Base-by-base conservation (phyloP, 768 basidiomycete genomes). In the Leccinum arenicola region DNA sequence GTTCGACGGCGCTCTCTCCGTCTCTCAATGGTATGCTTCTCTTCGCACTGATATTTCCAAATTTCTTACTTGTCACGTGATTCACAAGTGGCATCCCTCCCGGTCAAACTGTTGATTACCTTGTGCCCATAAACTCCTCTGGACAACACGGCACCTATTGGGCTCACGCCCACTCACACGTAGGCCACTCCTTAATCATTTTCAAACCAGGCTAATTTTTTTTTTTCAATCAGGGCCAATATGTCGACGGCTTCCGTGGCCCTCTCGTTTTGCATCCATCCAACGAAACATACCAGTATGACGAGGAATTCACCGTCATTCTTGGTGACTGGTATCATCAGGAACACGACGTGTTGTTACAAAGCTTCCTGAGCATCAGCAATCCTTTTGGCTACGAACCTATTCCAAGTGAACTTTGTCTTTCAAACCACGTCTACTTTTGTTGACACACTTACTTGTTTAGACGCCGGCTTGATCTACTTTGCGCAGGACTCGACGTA, bases 251-350 rank as follows among this genome's bases (percentile, higher is more conserved):
- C 21, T 81, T 98, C 2, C 88, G 95, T n/a, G 81, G 93, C 0
- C 93, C 95, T 1, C 71, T 97, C 49, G 68, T 95, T 52, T 82
- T 98, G 52, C 89, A 90, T 66, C 86, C 87, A 4, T 73, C 78
- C 1, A 77, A 76, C 55, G 88, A 89, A 73, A 79, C 76, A 19
- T 82, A 93, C 71, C 73, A 62, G 10, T 98, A 97, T 72, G 95
- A 98, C 72, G 91, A 88, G 27, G 96, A 98, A 64, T 95, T 84
- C 75, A 95, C 91, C 19, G 77, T 98, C 63, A 69, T 94, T 59
- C 77, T 98, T 1, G 83, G 86, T 6, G 95, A 98, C 71, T 98
- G 96, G 95, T 98, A 98, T 69, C 93, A 97, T 69, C 70, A 86
- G 6, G 79, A 92, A 70, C 90, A 93, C 60, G 50, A 74, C 1